These are phyloP conservation scores for Paspalum vaginatum DNA, from an alignment of 176 grass and related monocot species.

Conservation along the genomic window DNA sequence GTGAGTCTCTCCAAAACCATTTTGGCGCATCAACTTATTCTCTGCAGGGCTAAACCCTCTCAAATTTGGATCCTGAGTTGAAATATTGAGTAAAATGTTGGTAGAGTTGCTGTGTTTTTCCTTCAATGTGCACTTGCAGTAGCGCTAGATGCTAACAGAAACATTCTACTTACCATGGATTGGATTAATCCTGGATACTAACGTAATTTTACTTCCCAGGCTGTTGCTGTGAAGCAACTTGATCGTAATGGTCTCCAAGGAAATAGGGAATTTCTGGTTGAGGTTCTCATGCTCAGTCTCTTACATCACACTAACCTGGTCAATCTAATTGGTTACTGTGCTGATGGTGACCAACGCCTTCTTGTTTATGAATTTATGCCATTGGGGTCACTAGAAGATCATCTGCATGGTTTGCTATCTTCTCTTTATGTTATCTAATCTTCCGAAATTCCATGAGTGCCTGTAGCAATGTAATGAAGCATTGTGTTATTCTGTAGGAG, in stretches of 20 bases:
- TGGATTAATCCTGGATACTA: slow-evolving; percentile 33
- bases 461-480: slow-evolving; percentile 19
- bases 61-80: slow-evolving; percentile 5
- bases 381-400: slow-evolving; percentile 92
- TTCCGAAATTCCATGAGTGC: slow-evolving; percentile 27
- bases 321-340: slow-evolving; percentile 90
- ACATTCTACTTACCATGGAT: slow-evolving; percentile 15
- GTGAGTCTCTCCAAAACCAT: slow-evolving; percentile 34
- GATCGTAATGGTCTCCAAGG: slow-evolving; percentile 90
- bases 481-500: neutral
- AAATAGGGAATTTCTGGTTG: slow-evolving; percentile 90
- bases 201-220: slow-evolving; percentile 48
- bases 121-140: slow-evolving; percentile 14
- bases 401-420: slow-evolving; percentile 80
- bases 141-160: slow-evolving; percentile 16
- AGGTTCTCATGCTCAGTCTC: slow-evolving; percentile 93
- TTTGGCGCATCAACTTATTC: slow-evolving; percentile 7
- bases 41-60: slow-evolving; percentile 12
- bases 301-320: slow-evolving; percentile 88
- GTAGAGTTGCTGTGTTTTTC: slow-evolving; percentile 1
- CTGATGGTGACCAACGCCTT: slow-evolving; percentile 88
- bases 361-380: slow-evolving; percentile 97
- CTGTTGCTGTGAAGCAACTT: slow-evolving; percentile 90
- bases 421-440: slow-evolving; percentile 33
- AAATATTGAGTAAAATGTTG: slow-evolving; percentile 34